These are phyloP conservation scores for Exophiala oligosperma DNA, from an alignment of 2,329 filamentous ascomycete genomes.

Conservation along the genomic window DNA sequence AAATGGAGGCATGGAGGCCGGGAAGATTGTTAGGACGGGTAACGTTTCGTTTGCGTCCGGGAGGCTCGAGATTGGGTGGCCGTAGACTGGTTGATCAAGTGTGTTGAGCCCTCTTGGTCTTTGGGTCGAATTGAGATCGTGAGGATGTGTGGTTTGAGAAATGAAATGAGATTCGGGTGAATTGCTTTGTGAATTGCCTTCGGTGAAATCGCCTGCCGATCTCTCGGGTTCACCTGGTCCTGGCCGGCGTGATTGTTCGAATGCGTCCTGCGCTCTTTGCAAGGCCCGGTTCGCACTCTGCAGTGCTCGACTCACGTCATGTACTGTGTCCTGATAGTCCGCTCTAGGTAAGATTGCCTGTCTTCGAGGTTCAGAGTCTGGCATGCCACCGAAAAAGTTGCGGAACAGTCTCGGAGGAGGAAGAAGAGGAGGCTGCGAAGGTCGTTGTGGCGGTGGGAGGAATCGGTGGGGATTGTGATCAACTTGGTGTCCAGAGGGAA, in stretches of 20 bases:
- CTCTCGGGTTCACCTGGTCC: slow-evolving; percentile 3
- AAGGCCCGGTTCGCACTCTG: slow-evolving; percentile 26
- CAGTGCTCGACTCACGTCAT: slow-evolving; percentile 22
- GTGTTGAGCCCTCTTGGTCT: slow-evolving; percentile 14
- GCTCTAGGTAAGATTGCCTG: slow-evolving; percentile 20
- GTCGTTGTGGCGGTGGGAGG: not conserved
- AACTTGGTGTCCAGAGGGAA: not conserved
- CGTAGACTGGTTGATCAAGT: slow-evolving; percentile 26
- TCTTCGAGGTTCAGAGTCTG: slow-evolving; percentile 14
- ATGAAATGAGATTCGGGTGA: slow-evolving; percentile 22
- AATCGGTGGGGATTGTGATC: not conserved
- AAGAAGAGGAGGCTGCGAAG: slow-evolving; percentile 18
- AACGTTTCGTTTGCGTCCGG: not conserved
- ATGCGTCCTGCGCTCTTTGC: slow-evolving; percentile 27
- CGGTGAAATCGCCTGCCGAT: slow-evolving; percentile 22
- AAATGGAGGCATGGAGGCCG: not conserved
- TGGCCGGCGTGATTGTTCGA: slow-evolving; percentile 17
- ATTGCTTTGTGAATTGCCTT: slow-evolving; percentile 10
- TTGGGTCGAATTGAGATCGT: slow-evolving; percentile 15
- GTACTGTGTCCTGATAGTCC: slow-evolving; percentile 16
- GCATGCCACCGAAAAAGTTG: slow-evolving; percentile 20
- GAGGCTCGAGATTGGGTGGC: not conserved
- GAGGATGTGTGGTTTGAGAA: slow-evolving; percentile 26
- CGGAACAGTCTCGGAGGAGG: slow-evolving; percentile 27
- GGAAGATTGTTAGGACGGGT: slow-evolving; percentile 8